Evolutionary conservation across 1,284 basidiomycete species (phyloP).

Genomic region (Veloboletus limbatus): DNA sequence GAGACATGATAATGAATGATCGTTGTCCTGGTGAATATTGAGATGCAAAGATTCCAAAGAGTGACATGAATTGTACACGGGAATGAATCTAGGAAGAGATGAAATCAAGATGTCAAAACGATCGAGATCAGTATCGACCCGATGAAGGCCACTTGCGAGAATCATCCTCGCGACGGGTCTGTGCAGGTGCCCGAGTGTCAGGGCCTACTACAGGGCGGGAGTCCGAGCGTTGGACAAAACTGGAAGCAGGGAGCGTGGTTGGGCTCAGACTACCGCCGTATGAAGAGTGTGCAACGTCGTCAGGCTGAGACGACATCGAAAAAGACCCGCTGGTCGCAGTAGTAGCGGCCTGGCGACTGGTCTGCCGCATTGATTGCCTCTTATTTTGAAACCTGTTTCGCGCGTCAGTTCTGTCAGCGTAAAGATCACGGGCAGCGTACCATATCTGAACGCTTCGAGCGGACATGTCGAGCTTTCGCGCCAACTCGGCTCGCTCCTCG

Average conservation of each 20-base stretch:
- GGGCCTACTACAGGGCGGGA: conserved; percentile 32
- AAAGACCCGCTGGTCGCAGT: conserved; percentile 44
- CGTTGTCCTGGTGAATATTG: conserved; percentile 37
- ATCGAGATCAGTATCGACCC: conserved; percentile 46
- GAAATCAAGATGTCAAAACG: conserved; percentile 38
- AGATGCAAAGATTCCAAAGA: conserved; percentile 35
- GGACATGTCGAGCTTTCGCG: conserved; percentile 76
- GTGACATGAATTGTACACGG: conserved; percentile 36
- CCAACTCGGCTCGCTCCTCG: conserved; percentile 74
- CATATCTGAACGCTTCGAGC: conserved; percentile 83
- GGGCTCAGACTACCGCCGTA: conserved; percentile 38
- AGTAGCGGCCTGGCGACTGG: conserved; percentile 58
- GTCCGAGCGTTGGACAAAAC: conserved; percentile 44
- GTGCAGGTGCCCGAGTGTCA: conserved; percentile 31
- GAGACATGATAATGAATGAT: conserved; percentile 37
- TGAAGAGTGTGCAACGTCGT: conserved; percentile 31
- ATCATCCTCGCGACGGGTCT: conserved; percentile 41
- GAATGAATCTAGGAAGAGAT: conserved; percentile 37
- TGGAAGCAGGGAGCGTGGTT: conserved; percentile 31
- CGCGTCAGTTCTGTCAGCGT: conserved; percentile 19
- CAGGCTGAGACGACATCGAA: conserved; percentile 41
- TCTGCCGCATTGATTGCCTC: conserved; percentile 75
- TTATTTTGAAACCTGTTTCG: conserved; percentile 78
- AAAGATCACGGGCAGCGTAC: conserved; percentile 40
- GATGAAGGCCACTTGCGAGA: conserved; percentile 45